These are phyloP conservation scores for Cladosporium sp. DNA, from an alignment of 2,329 filamentous ascomycete species.

Conservation along the genomic window DNA sequence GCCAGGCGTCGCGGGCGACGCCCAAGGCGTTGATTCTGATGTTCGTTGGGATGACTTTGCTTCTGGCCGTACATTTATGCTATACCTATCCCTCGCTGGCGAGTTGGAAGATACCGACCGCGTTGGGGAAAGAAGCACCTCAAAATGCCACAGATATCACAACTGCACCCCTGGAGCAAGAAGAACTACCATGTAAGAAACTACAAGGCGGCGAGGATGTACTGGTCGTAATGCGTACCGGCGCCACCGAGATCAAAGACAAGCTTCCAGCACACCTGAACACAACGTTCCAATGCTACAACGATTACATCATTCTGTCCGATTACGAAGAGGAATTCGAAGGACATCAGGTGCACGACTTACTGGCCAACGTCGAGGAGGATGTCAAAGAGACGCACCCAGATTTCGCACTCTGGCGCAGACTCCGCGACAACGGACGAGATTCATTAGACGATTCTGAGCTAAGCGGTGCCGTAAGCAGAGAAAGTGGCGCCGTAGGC, in stretches of 20 bases:
- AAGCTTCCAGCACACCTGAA: constrained; percentile 54
- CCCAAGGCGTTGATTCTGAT: constrained; percentile 3
- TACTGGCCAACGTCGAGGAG: constrained; percentile 29
- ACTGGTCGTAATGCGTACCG: constrained; percentile 56
- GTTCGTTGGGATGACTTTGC: not conserved
- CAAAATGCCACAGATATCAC: not conserved
- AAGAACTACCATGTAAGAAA: not conserved
- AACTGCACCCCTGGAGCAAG: not conserved
- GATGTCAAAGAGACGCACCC: constrained; percentile 28
- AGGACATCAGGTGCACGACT: constrained; percentile 36
- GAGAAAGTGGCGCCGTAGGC: constrained; percentile 13
- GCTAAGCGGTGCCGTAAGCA: constrained; percentile 20
- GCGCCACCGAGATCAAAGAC: constrained; percentile 52
- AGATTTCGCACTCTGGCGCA: constrained; percentile 36
- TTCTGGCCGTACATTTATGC: constrained; percentile 1
- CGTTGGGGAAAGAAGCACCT: not conserved
- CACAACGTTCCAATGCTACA: constrained; percentile 53
- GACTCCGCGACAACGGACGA: constrained; percentile 29
- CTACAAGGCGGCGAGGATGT: constrained; percentile 39
- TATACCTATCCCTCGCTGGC: constrained; percentile 4
- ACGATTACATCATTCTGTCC: constrained; percentile 55
- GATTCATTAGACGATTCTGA: constrained; percentile 29
- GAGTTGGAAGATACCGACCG: constrained; percentile 2
- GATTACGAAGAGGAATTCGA: constrained; percentile 52
- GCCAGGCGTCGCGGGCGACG: constrained; percentile 7